Evolutionary conservation across 1,139 yeast species (phyloP).

Genomic region (Taphrina confusa): DNA sequence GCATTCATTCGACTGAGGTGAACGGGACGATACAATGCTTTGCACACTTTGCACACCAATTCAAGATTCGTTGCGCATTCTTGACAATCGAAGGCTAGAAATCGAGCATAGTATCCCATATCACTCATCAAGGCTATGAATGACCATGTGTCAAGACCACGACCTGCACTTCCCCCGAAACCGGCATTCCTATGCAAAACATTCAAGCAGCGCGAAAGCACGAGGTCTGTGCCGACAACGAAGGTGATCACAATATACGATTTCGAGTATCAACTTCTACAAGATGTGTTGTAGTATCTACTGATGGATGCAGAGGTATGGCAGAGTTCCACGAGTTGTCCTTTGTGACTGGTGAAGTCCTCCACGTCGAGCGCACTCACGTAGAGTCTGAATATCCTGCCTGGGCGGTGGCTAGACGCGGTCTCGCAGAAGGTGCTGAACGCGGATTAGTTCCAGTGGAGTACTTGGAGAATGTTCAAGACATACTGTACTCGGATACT

Average conservation of each 20-base stretch:
- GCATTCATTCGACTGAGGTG: too few species aligned
- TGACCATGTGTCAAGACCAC: too few species aligned
- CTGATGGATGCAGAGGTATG: not conserved
- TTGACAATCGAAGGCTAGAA: too few species aligned
- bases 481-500: too few species aligned
- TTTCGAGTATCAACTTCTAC: not conserved
- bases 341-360: not conserved
- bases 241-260: not conserved
- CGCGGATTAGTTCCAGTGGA: not conserved
- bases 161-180: not conserved
- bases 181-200: not conserved
- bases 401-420: not conserved
- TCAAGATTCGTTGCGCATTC: too few species aligned
- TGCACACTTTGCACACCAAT: not conserved
- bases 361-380: not conserved
- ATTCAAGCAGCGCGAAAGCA: not conserved
- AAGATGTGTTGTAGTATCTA: not conserved
- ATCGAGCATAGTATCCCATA: too few species aligned
- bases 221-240: not conserved
- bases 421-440: not conserved
- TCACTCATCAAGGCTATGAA: too few species aligned
- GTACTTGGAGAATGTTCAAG: not conserved
- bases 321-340: constrained; percentile 1
- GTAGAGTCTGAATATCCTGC: constrained; percentile 1
- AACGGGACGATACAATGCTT: too few species aligned